Evolutionary conservation across 2,329 filamentous ascomycete genomes (phyloP), one percentile per base, ranked within the genome.

Genomic region (Alternaria longipes): DNA sequence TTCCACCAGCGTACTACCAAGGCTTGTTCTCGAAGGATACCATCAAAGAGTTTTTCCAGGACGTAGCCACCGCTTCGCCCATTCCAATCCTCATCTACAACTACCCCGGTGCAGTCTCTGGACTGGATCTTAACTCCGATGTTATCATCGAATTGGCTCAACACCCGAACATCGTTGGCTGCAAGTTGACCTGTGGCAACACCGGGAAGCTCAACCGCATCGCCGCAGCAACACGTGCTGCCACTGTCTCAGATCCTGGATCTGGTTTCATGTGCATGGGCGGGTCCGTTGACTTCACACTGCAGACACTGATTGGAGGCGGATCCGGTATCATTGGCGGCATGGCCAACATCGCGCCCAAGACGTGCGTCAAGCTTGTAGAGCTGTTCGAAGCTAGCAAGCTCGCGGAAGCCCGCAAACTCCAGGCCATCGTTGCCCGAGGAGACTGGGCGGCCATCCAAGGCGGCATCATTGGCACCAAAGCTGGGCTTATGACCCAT

Each of bases 1-100:
- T 94, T 28, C 90, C 91, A 11, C 91, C 91, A 4, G 88, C 87
- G 52, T 94, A 94, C 81, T 94, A 93, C 80, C 86, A 89, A 57
- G 75, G 85, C 4, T 82, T 92, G 22, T 89, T 92, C 74, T 86
- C 84, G 26, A 84, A 86, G 11, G 83, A 86, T 8, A 85, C 85
- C 2, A 80, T 89, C 51, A 76, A 87, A 49, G 83, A 86, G 26
- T 92, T 88, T 79, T 94, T 92, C 83, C 82, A 80, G 36, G 82
- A 86, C 36, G 89, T 91, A 18, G 89, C 89, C 20, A 83, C 86
- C 63, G 83, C 75, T 4, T 90, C 87, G 1, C 87, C 87, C 2
- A 84, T 91, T 34, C 89, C 89, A 1, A 81, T 90, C 68, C 83
- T 91, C 69, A 88, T 91, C 70, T 91, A 91, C 83, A 91, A 91